These are phyloP conservation scores for Grammothele lineata DNA, from an alignment of 768 basidiomycete species.

Conservation along the genomic window DNA sequence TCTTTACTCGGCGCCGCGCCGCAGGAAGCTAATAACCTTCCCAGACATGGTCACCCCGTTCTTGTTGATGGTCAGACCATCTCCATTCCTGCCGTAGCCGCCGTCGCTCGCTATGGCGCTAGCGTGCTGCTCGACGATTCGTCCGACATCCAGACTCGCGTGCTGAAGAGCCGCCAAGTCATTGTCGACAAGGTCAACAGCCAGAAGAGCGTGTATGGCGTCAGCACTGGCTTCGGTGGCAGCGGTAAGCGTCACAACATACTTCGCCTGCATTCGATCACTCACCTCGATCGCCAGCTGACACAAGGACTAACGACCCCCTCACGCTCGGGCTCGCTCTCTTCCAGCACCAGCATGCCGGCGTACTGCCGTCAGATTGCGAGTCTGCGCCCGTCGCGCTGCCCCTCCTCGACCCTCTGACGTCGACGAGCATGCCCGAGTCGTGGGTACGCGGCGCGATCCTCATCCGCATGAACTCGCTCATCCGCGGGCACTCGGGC, in stretches of 20 bases:
- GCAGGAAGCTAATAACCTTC: background rate
- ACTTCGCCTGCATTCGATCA: slow-evolving; percentile 7
- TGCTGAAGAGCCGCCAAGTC: slow-evolving; percentile 60
- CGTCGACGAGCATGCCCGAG: slow-evolving; percentile 74
- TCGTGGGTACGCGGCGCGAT: slow-evolving; percentile 88
- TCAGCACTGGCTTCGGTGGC: slow-evolving; percentile 87
- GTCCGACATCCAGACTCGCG: slow-evolving; percentile 41
- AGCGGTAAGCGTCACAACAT: slow-evolving; percentile 40
- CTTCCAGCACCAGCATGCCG: slow-evolving; percentile 79
- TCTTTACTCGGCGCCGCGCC: too few relatives aligned
- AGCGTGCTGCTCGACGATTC: slow-evolving; percentile 48
- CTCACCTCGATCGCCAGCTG: slow-evolving; percentile 40
- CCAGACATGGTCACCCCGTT: slow-evolving; percentile 59
- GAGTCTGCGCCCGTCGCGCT: slow-evolving; percentile 45
- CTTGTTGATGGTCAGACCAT: slow-evolving; percentile 66
- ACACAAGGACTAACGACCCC: slow-evolving; percentile 76
- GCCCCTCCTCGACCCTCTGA: slow-evolving; percentile 67
- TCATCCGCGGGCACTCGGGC: slow-evolving; percentile 85
- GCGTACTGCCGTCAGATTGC: slow-evolving; percentile 62
- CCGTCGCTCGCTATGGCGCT: slow-evolving; percentile 61
- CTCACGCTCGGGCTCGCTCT: slow-evolving; percentile 73
- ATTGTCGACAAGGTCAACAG: slow-evolving; percentile 63
- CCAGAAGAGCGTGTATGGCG: slow-evolving; percentile 75
- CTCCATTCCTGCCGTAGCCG: slow-evolving; percentile 74
- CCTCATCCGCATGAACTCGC: slow-evolving; percentile 82